Evolutionary conservation across 225 moss, liverwort and hornwort species (phyloP), one percentile per base, ranked within the genome.

Genomic region (Sphagnum contortum): DNA sequence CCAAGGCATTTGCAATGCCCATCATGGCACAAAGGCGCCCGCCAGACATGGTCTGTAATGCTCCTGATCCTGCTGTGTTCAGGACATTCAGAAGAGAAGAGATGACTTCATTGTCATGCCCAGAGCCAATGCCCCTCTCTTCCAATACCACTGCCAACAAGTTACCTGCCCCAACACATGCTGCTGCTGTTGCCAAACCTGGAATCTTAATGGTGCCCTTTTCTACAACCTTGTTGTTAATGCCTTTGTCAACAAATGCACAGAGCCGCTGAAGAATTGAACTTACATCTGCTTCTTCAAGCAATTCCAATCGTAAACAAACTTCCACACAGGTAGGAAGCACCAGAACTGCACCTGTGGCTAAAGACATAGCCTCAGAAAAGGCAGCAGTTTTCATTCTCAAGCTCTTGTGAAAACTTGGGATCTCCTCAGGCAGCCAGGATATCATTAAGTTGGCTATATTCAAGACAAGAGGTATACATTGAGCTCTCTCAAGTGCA

Each of bases 321-420:
- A 78, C 72, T 63, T 72, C 61, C 45, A 78, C 53, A 69, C 77
- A 82, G 49, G 81, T 75, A 57, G 81, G 61, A 59, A 82, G 61
- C 4, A 68, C 78, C 66, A 82, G 48, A 64, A 74, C 70, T 45
- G 81, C 78, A 68, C 81, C 81, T 53, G 77, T 75, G 57, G 81
- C 77, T 9, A 52, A 52, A 5, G 52, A 52, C 7, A 5, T 52
- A 9, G 9, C 52, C 48, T 77, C 59, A 51, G 71, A 74, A 10
- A 68, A 68, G 5, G 68, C 57, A 54, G 74, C 68, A 49, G 50
- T 53, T 3, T 64, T 60, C 45, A 5, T 13, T 8, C 14, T 12
- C 57, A 9, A 48, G 12, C 9, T 14, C 48, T 48, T n/a, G 57
- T 59, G n/a, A 57, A 66, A 57, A 4, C 59, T 9, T 13, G 51